Conservation (phyloP, 305 asterid species). For the Fraxinus nigra region DNA sequence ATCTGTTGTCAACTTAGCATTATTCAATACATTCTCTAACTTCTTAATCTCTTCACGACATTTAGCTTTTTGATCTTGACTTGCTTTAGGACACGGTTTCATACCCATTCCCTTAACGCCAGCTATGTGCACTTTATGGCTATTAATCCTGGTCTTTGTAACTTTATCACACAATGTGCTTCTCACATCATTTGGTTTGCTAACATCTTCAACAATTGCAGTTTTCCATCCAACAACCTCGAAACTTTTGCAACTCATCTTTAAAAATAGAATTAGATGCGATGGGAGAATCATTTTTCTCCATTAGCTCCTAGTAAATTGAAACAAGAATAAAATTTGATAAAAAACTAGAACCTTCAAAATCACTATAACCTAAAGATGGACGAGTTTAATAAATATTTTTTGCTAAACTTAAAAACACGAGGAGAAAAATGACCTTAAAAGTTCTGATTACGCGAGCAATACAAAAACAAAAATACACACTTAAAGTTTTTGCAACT, state of each 20-base stretch:
- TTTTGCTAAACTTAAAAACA: not conserved
- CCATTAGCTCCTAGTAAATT: not conserved
- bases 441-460: not conserved
- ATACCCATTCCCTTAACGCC: too few relatives aligned
- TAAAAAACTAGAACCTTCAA: too few relatives aligned
- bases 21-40: too few relatives aligned
- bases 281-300: not conserved
- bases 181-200: not conserved
- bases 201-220: not conserved
- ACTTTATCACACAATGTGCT: not conserved
- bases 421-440: not conserved
- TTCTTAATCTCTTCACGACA: too few relatives aligned
- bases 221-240: not conserved
- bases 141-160: too few relatives aligned
- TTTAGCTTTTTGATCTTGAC: too few relatives aligned
- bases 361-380: not conserved
- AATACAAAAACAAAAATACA: not conserved
- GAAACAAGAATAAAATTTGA: not conserved
- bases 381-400: too few relatives aligned
- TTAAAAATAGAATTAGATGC: not conserved
- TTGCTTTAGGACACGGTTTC: too few relatives aligned
- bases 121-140: too few relatives aligned
- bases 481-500: not conserved
- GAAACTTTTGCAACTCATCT: not conserved
- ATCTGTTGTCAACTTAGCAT: too few relatives aligned